A percentile compares a stretch with the other conserved stretches of the same genome.
Evolutionary conservation across 768 basidiomycete species (phyloP).

Genomic region (Chalciporus chontae): DNA sequence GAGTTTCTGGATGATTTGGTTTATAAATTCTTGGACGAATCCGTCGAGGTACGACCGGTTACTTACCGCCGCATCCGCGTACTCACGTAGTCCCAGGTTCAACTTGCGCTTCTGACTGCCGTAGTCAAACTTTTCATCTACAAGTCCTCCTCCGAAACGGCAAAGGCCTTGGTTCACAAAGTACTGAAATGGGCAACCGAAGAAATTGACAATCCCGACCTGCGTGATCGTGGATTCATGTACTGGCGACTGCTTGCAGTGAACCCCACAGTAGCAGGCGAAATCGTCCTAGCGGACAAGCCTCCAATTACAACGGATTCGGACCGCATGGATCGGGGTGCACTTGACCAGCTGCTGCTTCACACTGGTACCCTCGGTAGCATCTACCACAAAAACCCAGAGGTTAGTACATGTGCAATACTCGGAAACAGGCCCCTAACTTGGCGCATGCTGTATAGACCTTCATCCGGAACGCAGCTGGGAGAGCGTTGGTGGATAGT

Average conservation of each 20-base stretch:
- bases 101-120: conserved; percentile 91
- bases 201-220: conserved; percentile 96
- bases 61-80: not conserved
- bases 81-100: conserved; percentile 56
- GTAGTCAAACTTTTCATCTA: conserved; percentile 95
- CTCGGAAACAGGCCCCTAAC: conserved; percentile 9
- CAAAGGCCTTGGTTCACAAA: conserved; percentile 89
- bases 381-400: conserved; percentile 97
- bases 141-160: conserved; percentile 75
- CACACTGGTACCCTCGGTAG: conserved; percentile 93
- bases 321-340: conserved; percentile 94
- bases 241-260: conserved; percentile 98
- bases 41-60: conserved; percentile 66
- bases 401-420: conserved; percentile 44
- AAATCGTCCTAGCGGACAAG: conserved; percentile 90
- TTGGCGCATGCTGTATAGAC: conserved; percentile 46
- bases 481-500: conserved; percentile 80
- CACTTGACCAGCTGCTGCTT: conserved; percentile 89
- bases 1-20: conserved; percentile 91
- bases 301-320: conserved; percentile 98
- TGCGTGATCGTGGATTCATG: conserved; percentile 97
- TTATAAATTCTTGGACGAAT: conserved; percentile 88
- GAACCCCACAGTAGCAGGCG: conserved; percentile 82
- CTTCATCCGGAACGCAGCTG: conserved; percentile 87
- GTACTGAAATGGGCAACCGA: conserved; percentile 97